Conservation (phyloP, 2,329 filamentous ascomycete species). For the Diaporthe nobilis region DNA sequence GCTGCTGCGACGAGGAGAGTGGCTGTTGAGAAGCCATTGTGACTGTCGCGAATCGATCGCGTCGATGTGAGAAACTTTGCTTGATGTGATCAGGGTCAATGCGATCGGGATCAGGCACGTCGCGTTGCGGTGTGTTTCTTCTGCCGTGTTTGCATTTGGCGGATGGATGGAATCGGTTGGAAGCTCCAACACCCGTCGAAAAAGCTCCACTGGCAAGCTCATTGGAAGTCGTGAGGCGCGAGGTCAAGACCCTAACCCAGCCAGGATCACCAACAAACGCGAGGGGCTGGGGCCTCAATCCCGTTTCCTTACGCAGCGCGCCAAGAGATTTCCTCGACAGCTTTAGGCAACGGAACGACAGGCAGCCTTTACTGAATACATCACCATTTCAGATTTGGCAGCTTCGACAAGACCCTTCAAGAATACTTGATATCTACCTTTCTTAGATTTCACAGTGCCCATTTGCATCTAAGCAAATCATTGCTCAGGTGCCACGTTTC, state of each 20-base stretch:
- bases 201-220: constrained; percentile 30
- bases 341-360: not conserved
- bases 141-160: constrained; percentile 37
- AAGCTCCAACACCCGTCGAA: constrained; percentile 21
- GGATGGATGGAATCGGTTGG: constrained; percentile 10
- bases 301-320: not conserved
- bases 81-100: constrained; percentile 36
- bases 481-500: no score
- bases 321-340: not conserved
- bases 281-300: not conserved
- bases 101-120: not conserved
- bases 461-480: no score
- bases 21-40: constrained; percentile 69
- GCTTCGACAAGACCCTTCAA: no score
- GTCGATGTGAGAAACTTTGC: not conserved
- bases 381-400: no score
- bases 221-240: constrained; percentile 1
- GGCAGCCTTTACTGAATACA: not conserved
- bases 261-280: not conserved
- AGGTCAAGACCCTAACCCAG: constrained; percentile 15
- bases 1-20: constrained; percentile 68
- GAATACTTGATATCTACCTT: no score
- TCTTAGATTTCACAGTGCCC: no score
- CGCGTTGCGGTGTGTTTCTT: constrained; percentile 37
- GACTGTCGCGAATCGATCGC: not conserved